A percentile compares a stretch with the other conserved stretches of the same genome.
phyloP scores from a whole-genome alignment of 2,329 filamentous ascomycete genomes.

The Cercospora sojina region DNA sequence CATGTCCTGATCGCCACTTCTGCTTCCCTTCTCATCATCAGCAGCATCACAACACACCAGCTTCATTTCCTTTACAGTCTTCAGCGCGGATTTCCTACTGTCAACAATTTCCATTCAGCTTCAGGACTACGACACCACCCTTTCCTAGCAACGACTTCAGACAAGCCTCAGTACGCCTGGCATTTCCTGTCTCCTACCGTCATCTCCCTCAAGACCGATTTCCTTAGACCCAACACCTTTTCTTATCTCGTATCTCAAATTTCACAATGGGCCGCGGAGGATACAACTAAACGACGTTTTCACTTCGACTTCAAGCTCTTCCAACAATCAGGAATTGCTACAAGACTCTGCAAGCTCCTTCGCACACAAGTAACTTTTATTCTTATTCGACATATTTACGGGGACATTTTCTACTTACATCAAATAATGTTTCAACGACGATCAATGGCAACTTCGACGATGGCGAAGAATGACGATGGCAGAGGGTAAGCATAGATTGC shows the following conservation, averaged over 20 bases:
- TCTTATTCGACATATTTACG: slow-evolving; percentile 12
- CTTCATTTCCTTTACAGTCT: slow-evolving; percentile 21
- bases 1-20: not conserved
- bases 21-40: slow-evolving; percentile 18
- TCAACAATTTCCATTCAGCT: slow-evolving; percentile 12
- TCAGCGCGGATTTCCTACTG: slow-evolving; percentile 11
- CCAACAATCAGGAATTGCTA: not conserved
- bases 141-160: not conserved
- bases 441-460: not conserved
- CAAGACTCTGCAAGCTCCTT: not conserved
- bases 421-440: not conserved
- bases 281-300: slow-evolving; percentile 41
- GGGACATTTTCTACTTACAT: not conserved
- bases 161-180: slow-evolving; percentile 9
- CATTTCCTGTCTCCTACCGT: slow-evolving; percentile 18
- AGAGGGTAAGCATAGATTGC: slow-evolving; percentile 29
- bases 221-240: slow-evolving; percentile 12
- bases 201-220: slow-evolving; percentile 2
- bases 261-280: slow-evolving; percentile 43
- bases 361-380: not conserved
- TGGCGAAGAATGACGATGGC: slow-evolving; percentile 31
- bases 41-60: slow-evolving; percentile 16
- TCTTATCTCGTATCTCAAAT: slow-evolving; percentile 24
- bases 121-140: slow-evolving; percentile 13
- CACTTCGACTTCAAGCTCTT: slow-evolving; percentile 2